Evolutionary conservation across 2,329 filamentous ascomycete genomes (phyloP).

Genomic region (Gaeumannomyces sp.): DNA sequence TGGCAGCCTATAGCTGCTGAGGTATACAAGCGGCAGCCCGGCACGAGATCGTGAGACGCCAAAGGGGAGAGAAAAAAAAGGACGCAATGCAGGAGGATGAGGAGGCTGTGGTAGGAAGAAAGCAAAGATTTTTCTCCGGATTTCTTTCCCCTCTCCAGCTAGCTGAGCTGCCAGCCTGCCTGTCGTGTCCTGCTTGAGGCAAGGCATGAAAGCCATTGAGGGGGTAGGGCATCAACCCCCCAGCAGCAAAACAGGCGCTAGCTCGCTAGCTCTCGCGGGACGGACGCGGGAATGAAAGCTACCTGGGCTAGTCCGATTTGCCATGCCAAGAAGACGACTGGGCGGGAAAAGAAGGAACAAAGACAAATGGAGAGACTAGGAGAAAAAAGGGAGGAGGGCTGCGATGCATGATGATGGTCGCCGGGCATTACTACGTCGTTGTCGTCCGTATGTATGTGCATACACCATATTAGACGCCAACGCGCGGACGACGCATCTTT

Average conservation of each 20-base stretch:
- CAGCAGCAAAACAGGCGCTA: too few relatives aligned
- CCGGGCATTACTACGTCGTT: background rate
- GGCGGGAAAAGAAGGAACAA: background rate
- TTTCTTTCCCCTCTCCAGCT: background rate
- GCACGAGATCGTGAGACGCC: background rate
- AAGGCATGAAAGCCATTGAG: too few relatives aligned
- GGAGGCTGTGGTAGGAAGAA: background rate
- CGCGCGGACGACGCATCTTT: too few relatives aligned
- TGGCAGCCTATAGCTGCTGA: too few relatives aligned
- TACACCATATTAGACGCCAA: background rate
- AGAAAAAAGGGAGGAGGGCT: background rate
- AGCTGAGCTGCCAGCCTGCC: too few relatives aligned
- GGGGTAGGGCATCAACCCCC: background rate
- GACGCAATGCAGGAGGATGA: background rate
- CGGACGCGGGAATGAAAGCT: background rate
- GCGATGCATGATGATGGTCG: background rate
- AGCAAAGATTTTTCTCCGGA: too few relatives aligned
- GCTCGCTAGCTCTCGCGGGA: background rate
- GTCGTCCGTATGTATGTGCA: background rate
- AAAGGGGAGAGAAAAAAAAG: background rate
- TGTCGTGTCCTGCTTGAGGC: too few relatives aligned
- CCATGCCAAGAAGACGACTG: background rate
- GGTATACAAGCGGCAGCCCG: too few relatives aligned
- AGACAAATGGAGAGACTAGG: background rate
- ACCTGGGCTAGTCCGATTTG: background rate